Percentiles rank a stretch among this genome's conserved stretches.
These are phyloP conservation scores for Jatropha podagrica DNA, from an alignment of 441 rosid species.

Conservation along the genomic window DNA sequence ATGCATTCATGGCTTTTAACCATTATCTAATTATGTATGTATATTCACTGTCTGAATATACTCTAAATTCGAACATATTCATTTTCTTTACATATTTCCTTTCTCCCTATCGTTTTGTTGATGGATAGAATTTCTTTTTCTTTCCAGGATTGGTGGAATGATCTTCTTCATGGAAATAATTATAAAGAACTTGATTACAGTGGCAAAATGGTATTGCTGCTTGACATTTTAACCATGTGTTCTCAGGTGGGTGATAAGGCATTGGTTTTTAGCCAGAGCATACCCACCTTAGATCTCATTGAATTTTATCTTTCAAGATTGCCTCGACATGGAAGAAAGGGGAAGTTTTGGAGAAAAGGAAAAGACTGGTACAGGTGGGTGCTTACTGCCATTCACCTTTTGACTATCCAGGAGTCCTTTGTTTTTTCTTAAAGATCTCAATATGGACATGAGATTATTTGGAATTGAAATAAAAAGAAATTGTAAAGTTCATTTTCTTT, in stretches of 20 bases:
- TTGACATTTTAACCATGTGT: slow-evolving; percentile 80
- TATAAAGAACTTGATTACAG: slow-evolving; percentile 75
- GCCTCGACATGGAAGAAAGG: slow-evolving; percentile 65
- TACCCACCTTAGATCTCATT: slow-evolving; percentile 96
- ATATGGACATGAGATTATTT: neutral
- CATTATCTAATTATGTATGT: neutral
- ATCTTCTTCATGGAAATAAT: slow-evolving; percentile 75
- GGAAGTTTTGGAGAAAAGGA: slow-evolving; percentile 93
- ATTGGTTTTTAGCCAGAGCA: slow-evolving; percentile 98
- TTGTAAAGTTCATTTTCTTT: slow-evolving; percentile 20
- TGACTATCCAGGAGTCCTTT: neutral
- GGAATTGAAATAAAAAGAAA: neutral
- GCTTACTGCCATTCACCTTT: slow-evolving; percentile 10
- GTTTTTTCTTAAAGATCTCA: neutral
- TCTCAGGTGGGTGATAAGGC: slow-evolving; percentile 86
- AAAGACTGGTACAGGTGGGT: slow-evolving; percentile 99
- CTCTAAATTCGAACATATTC: neutral
- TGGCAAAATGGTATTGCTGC: slow-evolving; percentile 98
- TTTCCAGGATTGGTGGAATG: slow-evolving; percentile 96
- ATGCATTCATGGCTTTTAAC: neutral
- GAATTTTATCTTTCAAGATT: slow-evolving; percentile 88
- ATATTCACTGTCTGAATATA: neutral
- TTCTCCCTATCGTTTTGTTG: neutral
- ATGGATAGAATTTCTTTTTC: neutral
- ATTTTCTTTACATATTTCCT: no score